Conservation (phyloP, 2,329 filamentous ascomycete genomes). For the Stemphylium beticola region DNA sequence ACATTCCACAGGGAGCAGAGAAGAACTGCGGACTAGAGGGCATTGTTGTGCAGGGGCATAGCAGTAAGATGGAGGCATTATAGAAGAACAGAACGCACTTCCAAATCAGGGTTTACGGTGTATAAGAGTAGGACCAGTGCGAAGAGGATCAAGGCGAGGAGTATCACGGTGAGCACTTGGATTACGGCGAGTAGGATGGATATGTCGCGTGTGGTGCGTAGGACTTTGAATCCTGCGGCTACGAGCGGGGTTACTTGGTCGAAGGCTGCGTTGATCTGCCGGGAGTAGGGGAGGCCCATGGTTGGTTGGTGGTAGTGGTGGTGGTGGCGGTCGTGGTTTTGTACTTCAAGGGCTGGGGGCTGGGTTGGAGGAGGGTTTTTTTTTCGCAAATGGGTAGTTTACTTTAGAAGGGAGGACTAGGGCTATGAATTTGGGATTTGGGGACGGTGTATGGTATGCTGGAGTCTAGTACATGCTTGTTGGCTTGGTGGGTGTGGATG, state of each 20-base stretch:
- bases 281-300: conserved; percentile 61
- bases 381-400: no score
- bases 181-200: conserved; percentile 56
- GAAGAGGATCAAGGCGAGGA: conserved; percentile 51
- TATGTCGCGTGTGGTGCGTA: conserved; percentile 59
- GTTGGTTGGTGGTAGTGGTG: background rate
- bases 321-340: no score
- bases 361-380: no score
- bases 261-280: conserved; percentile 59
- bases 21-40: no score
- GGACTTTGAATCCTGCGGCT: conserved; percentile 56
- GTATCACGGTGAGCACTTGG: conserved; percentile 54
- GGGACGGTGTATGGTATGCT: background rate
- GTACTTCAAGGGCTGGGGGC: no score
- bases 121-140: conserved; percentile 51
- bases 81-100: no score
- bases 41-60: no score
- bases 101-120: conserved; percentile 57
- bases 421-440: background rate
- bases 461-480: background rate
- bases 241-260: conserved; percentile 61
- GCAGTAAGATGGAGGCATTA: conserved; percentile 8
- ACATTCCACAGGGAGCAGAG: no score
- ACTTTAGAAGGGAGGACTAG: background rate
- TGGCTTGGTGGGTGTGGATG: background rate